Conservation (phyloP, 2,329 filamentous ascomycete genomes). For the Chrysoporthe austroafricana region DNA sequence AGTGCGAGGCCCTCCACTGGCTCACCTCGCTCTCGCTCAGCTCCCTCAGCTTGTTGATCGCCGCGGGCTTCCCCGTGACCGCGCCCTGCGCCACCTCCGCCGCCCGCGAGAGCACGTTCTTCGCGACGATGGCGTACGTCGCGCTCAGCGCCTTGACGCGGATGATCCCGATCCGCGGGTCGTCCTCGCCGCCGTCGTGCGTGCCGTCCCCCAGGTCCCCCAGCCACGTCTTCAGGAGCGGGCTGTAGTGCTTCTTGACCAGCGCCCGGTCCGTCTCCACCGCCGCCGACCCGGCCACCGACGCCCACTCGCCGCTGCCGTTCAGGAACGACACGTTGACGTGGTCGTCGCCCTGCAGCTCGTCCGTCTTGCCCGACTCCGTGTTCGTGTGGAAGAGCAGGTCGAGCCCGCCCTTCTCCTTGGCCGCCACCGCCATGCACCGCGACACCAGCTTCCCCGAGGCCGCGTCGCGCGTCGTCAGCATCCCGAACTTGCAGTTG, state of each 20-base stretch:
- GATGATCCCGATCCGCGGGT: constrained; percentile 82
- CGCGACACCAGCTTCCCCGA: constrained; percentile 74
- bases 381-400: constrained; percentile 92
- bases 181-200: constrained; percentile 80
- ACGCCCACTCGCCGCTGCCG: constrained; percentile 80
- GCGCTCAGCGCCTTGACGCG: constrained; percentile 73
- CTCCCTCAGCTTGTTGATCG: constrained; percentile 77
- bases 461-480: constrained; percentile 74
- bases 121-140: constrained; percentile 70
- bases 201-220: constrained; percentile 82
- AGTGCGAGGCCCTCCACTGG: constrained; percentile 56
- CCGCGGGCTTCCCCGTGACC: constrained; percentile 71
- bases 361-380: constrained; percentile 84
- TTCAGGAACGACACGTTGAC: constrained; percentile 85
- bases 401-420: constrained; percentile 80
- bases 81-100: constrained; percentile 77
- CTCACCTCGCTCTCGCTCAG: constrained; percentile 68
- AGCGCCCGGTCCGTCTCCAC: constrained; percentile 71
- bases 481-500: constrained; percentile 81
- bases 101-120: constrained; percentile 65
- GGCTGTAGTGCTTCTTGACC: constrained; percentile 76
- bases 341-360: constrained; percentile 71
- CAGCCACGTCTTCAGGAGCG: constrained; percentile 78
- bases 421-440: constrained; percentile 80
- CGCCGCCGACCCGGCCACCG: constrained; percentile 72